phyloP scores from a whole-genome alignment of 1,284 basidiomycete genomes.

The Cystobasidiaceae sp. region DNA sequence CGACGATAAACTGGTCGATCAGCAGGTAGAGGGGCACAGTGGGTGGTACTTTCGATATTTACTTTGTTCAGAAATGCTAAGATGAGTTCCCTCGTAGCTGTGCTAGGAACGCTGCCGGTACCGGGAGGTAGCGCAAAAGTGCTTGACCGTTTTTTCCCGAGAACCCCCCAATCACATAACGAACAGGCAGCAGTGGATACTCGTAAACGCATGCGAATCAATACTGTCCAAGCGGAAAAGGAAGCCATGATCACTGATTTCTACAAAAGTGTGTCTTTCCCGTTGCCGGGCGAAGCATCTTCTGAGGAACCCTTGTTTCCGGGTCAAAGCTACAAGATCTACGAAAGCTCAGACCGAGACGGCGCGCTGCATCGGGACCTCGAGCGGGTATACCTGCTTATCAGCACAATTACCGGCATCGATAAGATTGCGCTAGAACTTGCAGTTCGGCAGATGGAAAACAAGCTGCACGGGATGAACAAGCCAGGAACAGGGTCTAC shows the following conservation, averaged over 20 bases:
- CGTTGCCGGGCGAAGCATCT: conserved; percentile 17
- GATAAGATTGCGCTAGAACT: background rate
- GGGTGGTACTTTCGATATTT: too few species aligned
- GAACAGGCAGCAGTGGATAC: too few species aligned
- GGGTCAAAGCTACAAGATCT: conserved; percentile 19
- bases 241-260: background rate
- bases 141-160: conserved; percentile 8
- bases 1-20: too few species aligned
- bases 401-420: conserved; percentile 8
- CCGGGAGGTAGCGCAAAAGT: background rate
- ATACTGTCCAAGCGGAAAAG: too few species aligned
- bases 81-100: background rate
- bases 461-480: background rate
- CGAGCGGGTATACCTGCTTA: background rate
- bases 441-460: background rate
- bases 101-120: conserved; percentile 6
- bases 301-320: conserved; percentile 14
- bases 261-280: conserved; percentile 4
- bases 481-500: background rate
- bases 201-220: too few species aligned
- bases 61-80: too few species aligned
- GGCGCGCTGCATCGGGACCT: conserved; percentile 7
- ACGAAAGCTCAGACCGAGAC: background rate
- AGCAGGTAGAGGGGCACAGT: too few species aligned
- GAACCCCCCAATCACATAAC: too few species aligned